Evolutionary conservation across 2,329 filamentous ascomycete genomes (phyloP).

Genomic region (Trichoderma citrinoviride): DNA sequence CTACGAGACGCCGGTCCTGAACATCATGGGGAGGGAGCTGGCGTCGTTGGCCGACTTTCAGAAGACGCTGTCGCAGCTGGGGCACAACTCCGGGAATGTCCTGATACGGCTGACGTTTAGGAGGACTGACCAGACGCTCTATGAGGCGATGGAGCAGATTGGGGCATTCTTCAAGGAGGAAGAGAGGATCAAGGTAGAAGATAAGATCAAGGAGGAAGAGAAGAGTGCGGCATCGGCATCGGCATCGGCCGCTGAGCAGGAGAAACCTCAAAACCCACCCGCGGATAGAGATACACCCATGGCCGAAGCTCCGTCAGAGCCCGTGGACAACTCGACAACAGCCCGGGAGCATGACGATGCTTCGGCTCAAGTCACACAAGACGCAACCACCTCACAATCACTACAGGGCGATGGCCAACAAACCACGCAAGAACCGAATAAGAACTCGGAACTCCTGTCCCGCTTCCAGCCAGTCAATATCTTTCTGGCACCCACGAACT

Average conservation of each 20-base stretch:
- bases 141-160: constrained; percentile 82
- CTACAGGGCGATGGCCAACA: constrained; percentile 25
- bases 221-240: neutral
- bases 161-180: constrained; percentile 66
- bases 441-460: constrained; percentile 29
- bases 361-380: constrained; percentile 8
- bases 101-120: constrained; percentile 76
- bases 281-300: constrained; percentile 28
- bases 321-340: neutral
- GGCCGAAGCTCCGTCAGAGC: constrained; percentile 24
- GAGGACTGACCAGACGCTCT: constrained; percentile 72
- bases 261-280: constrained; percentile 17
- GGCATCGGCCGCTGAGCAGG: neutral
- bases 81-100: constrained; percentile 79
- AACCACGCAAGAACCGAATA: constrained; percentile 13
- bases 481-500: constrained; percentile 72
- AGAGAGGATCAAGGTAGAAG: constrained; percentile 25
- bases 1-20: constrained; percentile 83
- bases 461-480: constrained; percentile 60
- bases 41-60: constrained; percentile 77
- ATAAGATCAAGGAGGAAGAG: constrained; percentile 24
- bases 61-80: constrained; percentile 82
- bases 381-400: constrained; percentile 25
- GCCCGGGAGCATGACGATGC: neutral
- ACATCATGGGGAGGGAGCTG: constrained; percentile 78